A percentile compares a stretch with the other conserved stretches of the same genome.
These are phyloP conservation scores for Tetramitus jugosus DNA, from an alignment of 208 protist genomes.

Conservation along the genomic window DNA sequence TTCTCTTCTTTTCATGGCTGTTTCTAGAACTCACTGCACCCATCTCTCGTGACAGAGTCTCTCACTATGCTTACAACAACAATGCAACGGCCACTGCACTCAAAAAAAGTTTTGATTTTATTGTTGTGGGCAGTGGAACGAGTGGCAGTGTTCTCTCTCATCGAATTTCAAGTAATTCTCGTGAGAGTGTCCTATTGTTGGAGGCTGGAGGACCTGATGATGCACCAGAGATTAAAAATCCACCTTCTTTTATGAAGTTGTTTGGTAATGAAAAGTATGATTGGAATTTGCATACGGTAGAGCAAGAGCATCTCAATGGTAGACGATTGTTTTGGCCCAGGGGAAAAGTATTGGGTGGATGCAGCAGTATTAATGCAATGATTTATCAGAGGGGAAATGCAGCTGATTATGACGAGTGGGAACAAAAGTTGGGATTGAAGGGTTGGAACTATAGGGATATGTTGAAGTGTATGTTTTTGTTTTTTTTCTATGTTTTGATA, in stretches of 20 bases:
- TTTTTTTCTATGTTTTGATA: no score
- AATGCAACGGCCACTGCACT: no score
- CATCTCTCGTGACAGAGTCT: no score
- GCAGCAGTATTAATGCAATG: conserved; percentile 39
- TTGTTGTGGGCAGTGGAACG: conserved; percentile 3
- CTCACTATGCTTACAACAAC: no score
- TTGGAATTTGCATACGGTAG: background rate
- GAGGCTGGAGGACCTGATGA: background rate
- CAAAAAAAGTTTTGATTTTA: conserved; percentile 3
- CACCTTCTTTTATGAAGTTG: background rate
- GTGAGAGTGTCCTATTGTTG: background rate
- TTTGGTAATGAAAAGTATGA: background rate
- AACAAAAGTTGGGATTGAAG: background rate
- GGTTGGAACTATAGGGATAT: background rate
- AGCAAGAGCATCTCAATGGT: background rate
- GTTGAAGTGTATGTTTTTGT: background rate
- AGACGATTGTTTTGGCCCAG: conserved; percentile 26
- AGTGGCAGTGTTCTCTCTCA: background rate
- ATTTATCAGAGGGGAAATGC: conserved; percentile 42
- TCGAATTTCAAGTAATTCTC: background rate
- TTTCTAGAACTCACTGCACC: no score
- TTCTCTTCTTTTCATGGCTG: no score
- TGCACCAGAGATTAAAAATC: background rate
- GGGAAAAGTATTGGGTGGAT: conserved; percentile 45
- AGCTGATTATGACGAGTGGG: conserved; percentile 45